A percentile compares a stretch with the other conserved stretches of the same genome.
phyloP scores from a whole-genome alignment of 345 rosid genomes.

The Arabidopsis thaliana region DNA sequence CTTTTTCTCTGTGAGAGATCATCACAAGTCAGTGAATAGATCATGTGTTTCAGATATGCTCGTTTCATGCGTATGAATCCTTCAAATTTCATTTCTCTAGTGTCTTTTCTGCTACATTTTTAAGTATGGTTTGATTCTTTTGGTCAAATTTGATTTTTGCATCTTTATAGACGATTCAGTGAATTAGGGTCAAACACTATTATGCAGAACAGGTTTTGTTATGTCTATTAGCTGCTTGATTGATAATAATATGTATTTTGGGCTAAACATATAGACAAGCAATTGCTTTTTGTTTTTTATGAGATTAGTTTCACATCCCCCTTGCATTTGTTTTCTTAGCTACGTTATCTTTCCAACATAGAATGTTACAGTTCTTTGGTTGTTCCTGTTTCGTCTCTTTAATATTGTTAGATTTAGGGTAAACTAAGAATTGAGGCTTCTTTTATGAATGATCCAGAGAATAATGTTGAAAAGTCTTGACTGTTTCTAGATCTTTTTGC shows the following conservation, averaged over 20 bases:
- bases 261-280: neutral
- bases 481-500: neutral
- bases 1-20: neutral
- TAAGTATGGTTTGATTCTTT: conserved; percentile 1
- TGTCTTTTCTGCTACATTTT: neutral
- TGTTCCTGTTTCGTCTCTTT: neutral
- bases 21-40: neutral
- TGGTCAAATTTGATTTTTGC: neutral
- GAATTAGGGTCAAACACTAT: neutral
- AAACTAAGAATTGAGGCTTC: neutral
- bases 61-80: neutral
- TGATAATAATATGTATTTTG: neutral
- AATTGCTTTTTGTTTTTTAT: neutral
- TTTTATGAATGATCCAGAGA: neutral
- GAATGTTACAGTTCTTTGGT: neutral
- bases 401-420: neutral
- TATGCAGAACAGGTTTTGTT: neutral
- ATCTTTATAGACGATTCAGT: neutral
- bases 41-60: neutral
- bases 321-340: neutral
- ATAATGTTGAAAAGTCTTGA: neutral
- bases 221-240: neutral
- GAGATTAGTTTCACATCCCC: neutral
- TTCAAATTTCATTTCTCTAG: neutral
- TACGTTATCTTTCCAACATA: neutral